Evolutionary conservation across 768 basidiomycete species (phyloP).

Genomic region (Suillus plorans): DNA sequence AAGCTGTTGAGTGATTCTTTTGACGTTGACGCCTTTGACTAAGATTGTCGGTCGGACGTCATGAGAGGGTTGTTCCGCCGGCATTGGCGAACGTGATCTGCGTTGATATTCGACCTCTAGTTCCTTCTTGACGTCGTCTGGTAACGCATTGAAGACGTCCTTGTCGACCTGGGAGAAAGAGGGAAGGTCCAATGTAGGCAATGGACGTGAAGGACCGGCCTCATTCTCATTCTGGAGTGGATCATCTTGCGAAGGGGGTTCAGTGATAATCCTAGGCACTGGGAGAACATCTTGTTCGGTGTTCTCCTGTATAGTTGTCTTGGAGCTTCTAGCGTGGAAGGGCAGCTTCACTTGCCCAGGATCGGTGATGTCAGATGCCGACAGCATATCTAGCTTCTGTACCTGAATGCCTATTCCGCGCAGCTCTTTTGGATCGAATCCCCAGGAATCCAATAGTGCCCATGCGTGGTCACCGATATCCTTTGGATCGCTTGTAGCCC

Average conservation of each 20-base stretch:
- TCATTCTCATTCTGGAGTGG: slow-evolving; percentile 8
- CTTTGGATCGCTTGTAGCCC: slow-evolving; percentile 69
- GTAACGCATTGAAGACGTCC: slow-evolving; percentile 68
- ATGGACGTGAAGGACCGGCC: slow-evolving; percentile 10
- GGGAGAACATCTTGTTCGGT: slow-evolving; percentile 2
- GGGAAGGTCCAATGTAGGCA: slow-evolving; percentile 46
- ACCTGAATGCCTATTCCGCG: slow-evolving; percentile 91
- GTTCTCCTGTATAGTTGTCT: neutral
- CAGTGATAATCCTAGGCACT: slow-evolving; percentile 24
- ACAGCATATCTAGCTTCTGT: slow-evolving; percentile 73
- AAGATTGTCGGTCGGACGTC: slow-evolving; percentile 14
- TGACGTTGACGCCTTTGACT: slow-evolving; percentile 44
- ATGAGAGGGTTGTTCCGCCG: slow-evolving; percentile 10
- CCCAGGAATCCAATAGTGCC: slow-evolving; percentile 68
- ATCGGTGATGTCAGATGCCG: slow-evolving; percentile 31
- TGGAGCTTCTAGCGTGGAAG: slow-evolving; percentile 41
- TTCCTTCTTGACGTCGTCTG: slow-evolving; percentile 67
- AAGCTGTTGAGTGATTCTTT: slow-evolving; percentile 62
- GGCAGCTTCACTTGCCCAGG: slow-evolving; percentile 60
- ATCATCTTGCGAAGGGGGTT: slow-evolving; percentile 36
- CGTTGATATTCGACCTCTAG: slow-evolving; percentile 66
- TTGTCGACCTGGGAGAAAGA: slow-evolving; percentile 76
- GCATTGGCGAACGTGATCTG: slow-evolving; percentile 52
- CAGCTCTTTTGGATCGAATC: slow-evolving; percentile 83
- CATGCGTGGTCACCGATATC: slow-evolving; percentile 78